phyloP scores from a whole-genome alignment of 2,329 filamentous ascomycete species.

The Alternaria consortialis region DNA sequence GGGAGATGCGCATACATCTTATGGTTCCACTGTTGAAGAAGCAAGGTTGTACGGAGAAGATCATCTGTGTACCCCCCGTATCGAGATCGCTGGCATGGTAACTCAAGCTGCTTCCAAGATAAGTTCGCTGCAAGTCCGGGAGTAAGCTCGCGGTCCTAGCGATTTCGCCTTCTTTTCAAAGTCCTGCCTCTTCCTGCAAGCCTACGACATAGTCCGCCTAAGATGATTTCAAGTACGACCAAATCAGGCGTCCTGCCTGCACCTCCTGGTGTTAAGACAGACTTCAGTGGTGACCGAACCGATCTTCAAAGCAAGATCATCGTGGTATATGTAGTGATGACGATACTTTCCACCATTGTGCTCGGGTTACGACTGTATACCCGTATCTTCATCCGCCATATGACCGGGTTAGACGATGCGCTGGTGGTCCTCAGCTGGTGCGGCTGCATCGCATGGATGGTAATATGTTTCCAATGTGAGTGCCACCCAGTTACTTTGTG shows the following conservation, averaged over 20 bases:
- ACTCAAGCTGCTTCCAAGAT: conserved; percentile 12
- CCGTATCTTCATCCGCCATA: conserved; percentile 20
- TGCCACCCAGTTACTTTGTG: neutral
- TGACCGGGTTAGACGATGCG: conserved; percentile 24
- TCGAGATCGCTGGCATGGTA: conserved; percentile 6
- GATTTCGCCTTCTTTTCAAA: conserved; percentile 2
- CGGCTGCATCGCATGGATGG: conserved; percentile 28
- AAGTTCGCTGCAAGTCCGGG: conserved; percentile 14
- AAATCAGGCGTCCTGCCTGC: conserved; percentile 19
- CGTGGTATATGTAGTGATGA: conserved; percentile 23
- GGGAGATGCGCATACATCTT: conserved; percentile 1
- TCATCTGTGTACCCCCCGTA: conserved; percentile 7
- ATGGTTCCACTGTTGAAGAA: conserved; percentile 18
- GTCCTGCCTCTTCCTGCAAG: neutral
- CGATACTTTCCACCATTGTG: conserved; percentile 19
- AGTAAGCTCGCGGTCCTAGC: neutral
- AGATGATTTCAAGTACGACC: conserved; percentile 10
- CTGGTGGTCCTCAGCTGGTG: conserved; percentile 26
- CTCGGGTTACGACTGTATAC: conserved; percentile 29
- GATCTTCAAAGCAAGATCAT: conserved; percentile 22
- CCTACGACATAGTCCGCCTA: neutral
- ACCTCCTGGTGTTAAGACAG: conserved; percentile 12
- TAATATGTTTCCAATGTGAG: conserved; percentile 19
- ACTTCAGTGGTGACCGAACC: conserved; percentile 21
- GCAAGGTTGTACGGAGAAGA: conserved; percentile 5